Evolutionary conservation across 495 filamentous ascomycete species (phyloP).

Genomic region (Aspergillus leporis): DNA sequence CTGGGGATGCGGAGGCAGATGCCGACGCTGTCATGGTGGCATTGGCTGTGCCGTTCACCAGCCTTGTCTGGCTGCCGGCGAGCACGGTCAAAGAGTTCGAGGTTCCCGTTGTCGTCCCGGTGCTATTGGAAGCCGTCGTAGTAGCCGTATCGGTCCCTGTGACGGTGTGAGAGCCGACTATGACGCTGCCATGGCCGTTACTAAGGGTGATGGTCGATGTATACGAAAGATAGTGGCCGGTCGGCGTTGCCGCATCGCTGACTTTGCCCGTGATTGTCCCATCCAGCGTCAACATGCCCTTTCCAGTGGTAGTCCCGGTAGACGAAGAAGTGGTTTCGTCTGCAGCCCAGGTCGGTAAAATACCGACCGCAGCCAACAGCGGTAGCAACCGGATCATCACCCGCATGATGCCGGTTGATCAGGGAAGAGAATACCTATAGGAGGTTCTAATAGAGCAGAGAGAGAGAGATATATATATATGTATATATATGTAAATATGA

Average conservation of each 20-base stretch:
- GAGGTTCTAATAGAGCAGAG: neutral
- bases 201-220: constrained; percentile 38
- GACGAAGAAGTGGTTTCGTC: constrained; percentile 16
- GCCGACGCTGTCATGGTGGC: constrained; percentile 37
- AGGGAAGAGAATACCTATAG: neutral
- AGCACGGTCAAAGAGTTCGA: constrained; percentile 42
- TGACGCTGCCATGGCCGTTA: constrained; percentile 21
- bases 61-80: constrained; percentile 36
- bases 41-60: constrained; percentile 47
- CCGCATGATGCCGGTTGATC: constrained; percentile 16
- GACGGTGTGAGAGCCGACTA: constrained; percentile 20
- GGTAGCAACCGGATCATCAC: constrained; percentile 17
- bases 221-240: constrained; percentile 42
- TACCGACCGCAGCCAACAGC: constrained; percentile 12
- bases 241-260: constrained; percentile 25
- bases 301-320: constrained; percentile 12
- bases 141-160: constrained; percentile 23
- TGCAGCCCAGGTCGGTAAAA: constrained; percentile 13
- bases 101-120: constrained; percentile 24
- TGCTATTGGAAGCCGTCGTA: constrained; percentile 29
- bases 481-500: constrained; percentile 4
- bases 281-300: constrained; percentile 25
- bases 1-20: constrained; percentile 44
- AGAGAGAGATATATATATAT: neutral
- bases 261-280: constrained; percentile 20